These are phyloP conservation scores for Biscogniauxia sp. DNA, from an alignment of 2,329 filamentous ascomycete genomes.

Conservation along the genomic window DNA sequence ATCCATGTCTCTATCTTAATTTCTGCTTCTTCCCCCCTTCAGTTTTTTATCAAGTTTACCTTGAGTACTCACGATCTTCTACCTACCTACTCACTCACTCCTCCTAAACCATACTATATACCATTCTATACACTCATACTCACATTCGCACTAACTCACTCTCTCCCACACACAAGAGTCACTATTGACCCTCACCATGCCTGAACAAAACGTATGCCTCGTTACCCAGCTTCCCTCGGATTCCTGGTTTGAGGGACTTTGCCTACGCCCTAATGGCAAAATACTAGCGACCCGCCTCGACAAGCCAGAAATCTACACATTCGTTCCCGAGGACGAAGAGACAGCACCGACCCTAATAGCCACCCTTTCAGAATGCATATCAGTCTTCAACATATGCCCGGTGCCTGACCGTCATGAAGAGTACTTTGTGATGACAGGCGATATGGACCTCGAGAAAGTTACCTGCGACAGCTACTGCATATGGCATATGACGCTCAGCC, in stretches of 20 bases:
- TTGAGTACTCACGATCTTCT: not conserved
- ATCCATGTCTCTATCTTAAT: not conserved
- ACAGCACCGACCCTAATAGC: constrained; percentile 24
- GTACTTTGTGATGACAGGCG: constrained; percentile 27
- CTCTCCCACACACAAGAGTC: too few relatives aligned
- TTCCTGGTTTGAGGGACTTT: constrained; percentile 32
- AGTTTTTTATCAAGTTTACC: not conserved
- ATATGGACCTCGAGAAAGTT: constrained; percentile 30
- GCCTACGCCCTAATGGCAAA: constrained; percentile 30
- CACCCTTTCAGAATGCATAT: constrained; percentile 27
- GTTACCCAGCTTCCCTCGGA: constrained; percentile 32
- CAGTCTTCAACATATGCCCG: constrained; percentile 26
- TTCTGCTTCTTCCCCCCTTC: not conserved
- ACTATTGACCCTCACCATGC: constrained; percentile 17
- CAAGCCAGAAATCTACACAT: constrained; percentile 31
- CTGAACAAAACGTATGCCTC: constrained; percentile 29
- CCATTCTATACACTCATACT: too few relatives aligned
- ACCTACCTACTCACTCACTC: not conserved
- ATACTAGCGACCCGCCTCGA: constrained; percentile 30
- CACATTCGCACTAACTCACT: too few relatives aligned
- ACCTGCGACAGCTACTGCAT: constrained; percentile 24
- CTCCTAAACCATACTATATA: not conserved
- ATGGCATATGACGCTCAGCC: constrained; percentile 25
- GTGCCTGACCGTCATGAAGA: constrained; percentile 27
- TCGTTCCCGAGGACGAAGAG: constrained; percentile 26